Conservation (phyloP, 768 basidiomycete genomes). For the Pleurotus pulmonarius region DNA sequence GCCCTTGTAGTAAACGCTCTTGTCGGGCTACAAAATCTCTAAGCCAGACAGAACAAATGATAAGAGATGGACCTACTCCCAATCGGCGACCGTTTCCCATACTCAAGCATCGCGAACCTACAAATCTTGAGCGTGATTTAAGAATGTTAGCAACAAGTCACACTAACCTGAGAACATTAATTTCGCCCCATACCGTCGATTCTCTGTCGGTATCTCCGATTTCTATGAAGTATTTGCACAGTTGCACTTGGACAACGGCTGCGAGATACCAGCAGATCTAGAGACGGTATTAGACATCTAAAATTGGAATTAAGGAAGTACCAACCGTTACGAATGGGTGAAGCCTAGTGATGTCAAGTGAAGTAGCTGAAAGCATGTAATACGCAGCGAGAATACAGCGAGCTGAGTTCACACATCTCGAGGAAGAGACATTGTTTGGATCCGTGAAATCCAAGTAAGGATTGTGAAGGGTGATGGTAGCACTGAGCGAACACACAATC, state of each 20-base stretch:
- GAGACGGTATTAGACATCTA: conserved; percentile 2
- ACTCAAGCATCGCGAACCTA: conserved; percentile 83
- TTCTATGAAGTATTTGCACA: conserved; percentile 85
- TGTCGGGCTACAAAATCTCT: conserved; percentile 57
- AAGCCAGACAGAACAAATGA: background rate
- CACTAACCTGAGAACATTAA: conserved; percentile 72
- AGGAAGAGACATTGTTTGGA: conserved; percentile 59
- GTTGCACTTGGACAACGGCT: conserved; percentile 80
- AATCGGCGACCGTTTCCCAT: conserved; percentile 76
- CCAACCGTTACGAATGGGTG: conserved; percentile 82
- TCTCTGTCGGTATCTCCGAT: conserved; percentile 71
- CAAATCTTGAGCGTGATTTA: background rate
- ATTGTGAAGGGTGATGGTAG: conserved; percentile 84
- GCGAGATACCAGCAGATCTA: conserved; percentile 92
- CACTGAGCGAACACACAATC: conserved; percentile 38
- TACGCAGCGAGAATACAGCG: conserved; percentile 71
- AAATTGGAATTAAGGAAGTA: background rate
- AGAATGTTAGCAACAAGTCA: background rate
- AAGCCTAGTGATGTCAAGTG: conserved; percentile 72
- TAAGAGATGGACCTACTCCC: conserved; percentile 52
- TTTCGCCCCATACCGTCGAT: conserved; percentile 82
- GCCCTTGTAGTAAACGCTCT: conserved; percentile 74
- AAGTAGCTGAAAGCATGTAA: conserved; percentile 77
- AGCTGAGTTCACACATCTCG: conserved; percentile 73
- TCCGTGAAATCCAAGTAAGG: conserved; percentile 76